phyloP scores from a whole-genome alignment of 176 grass and related monocot species.

The Triticum monococcum region DNA sequence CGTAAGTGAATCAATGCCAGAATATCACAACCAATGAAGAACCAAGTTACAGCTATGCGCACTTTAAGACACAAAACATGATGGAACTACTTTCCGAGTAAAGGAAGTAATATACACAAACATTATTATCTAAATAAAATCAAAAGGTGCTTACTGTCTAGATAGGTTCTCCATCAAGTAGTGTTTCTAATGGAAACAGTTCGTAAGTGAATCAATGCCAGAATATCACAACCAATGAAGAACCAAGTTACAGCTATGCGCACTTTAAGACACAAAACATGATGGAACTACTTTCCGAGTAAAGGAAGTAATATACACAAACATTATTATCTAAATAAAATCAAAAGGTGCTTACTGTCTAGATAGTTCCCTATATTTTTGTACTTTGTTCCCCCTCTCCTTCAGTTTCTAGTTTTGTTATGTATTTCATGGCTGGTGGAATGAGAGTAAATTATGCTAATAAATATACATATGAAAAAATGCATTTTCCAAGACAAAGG shows the following conservation, averaged over 20 bases:
- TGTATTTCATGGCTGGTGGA: not conserved
- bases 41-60: not conserved
- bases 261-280: not conserved
- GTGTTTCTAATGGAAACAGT: constrained; percentile 53
- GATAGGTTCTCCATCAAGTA: constrained; percentile 63
- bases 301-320: not conserved
- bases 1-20: constrained; percentile 16
- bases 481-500: not conserved
- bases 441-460: not conserved
- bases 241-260: not conserved
- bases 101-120: not conserved
- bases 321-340: constrained; percentile 1
- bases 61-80: not conserved
- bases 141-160: not conserved
- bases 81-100: not conserved
- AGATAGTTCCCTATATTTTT: not conserved
- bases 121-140: constrained; percentile 2
- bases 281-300: not conserved
- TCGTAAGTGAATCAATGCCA: constrained; percentile 19
- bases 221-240: not conserved
- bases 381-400: not conserved
- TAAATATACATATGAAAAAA: not conserved
- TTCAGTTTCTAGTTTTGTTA: not conserved
- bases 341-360: not conserved
- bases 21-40: not conserved